These are phyloP conservation scores for Solanum arcanum DNA, from an alignment of 257 asterid genomes.

Conservation along the genomic window DNA sequence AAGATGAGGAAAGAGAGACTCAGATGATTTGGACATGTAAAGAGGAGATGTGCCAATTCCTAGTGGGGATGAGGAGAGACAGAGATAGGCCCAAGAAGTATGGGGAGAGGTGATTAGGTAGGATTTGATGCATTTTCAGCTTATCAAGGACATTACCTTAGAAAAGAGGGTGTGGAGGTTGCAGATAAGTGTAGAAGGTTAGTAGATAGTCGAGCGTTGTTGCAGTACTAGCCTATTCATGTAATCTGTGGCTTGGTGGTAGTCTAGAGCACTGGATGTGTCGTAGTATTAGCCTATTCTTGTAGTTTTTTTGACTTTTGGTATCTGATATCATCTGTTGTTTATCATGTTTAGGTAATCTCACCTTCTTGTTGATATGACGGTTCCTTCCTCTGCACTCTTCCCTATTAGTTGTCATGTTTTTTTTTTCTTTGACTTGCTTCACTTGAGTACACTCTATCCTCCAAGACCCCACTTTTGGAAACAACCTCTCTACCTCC, in stretches of 20 bases:
- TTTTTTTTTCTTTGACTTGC: background rate
- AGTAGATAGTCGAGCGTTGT: background rate
- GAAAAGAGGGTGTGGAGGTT: background rate
- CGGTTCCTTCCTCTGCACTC: background rate
- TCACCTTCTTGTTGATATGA: background rate
- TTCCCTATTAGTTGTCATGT: background rate
- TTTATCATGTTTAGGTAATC: background rate
- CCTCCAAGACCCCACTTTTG: background rate
- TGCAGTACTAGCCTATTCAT: background rate
- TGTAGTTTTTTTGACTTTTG: background rate
- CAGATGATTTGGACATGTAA: background rate
- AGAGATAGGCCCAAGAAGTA: background rate
- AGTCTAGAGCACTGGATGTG: background rate
- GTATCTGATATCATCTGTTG: background rate
- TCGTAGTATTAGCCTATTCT: background rate
- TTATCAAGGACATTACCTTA: background rate
- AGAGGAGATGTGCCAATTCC: background rate
- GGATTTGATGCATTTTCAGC: background rate
- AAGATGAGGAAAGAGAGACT: background rate
- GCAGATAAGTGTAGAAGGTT: background rate
- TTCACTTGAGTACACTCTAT: background rate
- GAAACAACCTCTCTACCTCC: background rate
- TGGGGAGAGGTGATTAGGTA: background rate
- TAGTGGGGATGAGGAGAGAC: background rate
- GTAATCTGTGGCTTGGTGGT: background rate